Conservation (phyloP, 768 basidiomycete genomes). For the Termitomyces heimii region DNA sequence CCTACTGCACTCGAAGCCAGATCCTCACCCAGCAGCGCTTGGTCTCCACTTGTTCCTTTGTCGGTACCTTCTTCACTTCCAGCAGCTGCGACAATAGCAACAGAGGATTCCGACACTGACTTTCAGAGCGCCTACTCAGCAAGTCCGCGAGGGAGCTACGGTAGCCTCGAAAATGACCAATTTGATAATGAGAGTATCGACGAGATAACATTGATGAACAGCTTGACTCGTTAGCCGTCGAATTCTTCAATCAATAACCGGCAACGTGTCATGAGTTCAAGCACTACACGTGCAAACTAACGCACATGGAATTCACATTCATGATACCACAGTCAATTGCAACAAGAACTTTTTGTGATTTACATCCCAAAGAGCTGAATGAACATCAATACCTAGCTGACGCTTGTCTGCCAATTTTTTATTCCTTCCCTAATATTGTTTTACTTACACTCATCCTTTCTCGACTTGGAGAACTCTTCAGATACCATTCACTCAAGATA, state of each 20-base stretch:
- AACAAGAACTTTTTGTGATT: background rate
- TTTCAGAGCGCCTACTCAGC: constrained; percentile 84
- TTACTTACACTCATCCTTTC: background rate
- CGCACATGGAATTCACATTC: constrained; percentile 31
- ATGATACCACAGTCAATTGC: background rate
- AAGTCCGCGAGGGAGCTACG: constrained; percentile 65
- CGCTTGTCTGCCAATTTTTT: background rate
- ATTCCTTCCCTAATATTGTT: background rate
- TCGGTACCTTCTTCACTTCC: constrained; percentile 15
- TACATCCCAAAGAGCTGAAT: background rate
- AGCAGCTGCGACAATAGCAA: constrained; percentile 22
- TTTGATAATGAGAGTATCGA: constrained; percentile 21
- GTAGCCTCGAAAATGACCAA: constrained; percentile 34
- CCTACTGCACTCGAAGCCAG: constrained; percentile 17
- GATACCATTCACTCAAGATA: background rate
- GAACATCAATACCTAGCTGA: background rate
- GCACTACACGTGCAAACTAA: constrained; percentile 33
- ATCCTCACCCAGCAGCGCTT: constrained; percentile 18
- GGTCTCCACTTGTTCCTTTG: constrained; percentile 10
- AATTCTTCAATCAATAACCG: constrained; percentile 33
- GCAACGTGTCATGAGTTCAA: constrained; percentile 55
- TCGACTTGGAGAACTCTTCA: background rate
- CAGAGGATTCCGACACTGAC: constrained; percentile 78
- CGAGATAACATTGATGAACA: constrained; percentile 15
- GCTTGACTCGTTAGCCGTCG: constrained; percentile 15